Conservation (phyloP, 805 yeast species). For the Metschnikowia koreensis region DNA sequence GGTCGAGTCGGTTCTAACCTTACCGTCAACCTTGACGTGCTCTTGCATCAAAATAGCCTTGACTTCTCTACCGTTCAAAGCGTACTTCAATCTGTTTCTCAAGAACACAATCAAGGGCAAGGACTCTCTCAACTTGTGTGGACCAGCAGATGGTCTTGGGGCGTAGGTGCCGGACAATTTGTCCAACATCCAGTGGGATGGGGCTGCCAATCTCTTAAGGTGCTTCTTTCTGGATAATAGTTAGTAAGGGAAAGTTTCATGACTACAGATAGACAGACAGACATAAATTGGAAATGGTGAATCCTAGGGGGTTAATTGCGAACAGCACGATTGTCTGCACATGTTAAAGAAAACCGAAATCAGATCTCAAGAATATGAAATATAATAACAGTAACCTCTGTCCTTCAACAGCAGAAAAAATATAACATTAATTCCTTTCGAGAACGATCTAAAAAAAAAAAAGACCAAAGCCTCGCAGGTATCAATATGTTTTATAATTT, state of each 20-base stretch:
- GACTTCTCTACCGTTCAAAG: constrained; percentile 98
- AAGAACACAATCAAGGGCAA: constrained; percentile 94
- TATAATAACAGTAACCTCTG: background rate
- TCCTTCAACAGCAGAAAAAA: background rate
- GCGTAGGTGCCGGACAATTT: constrained; percentile 99
- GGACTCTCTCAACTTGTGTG: constrained; percentile 98
- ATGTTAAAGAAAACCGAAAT: background rate
- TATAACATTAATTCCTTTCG: background rate
- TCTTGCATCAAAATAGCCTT: constrained; percentile 98
- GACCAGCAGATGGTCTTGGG: constrained; percentile 99
- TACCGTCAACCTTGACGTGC: constrained; percentile 97
- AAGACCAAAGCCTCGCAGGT: background rate
- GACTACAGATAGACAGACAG: constrained; percentile 8
- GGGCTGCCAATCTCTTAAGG: constrained; percentile 99
- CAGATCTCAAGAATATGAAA: background rate
- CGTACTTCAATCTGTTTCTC: constrained; percentile 98
- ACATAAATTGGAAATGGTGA: constrained; percentile 4
- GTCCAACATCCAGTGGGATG: constrained; percentile 99
- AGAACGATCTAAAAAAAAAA: background rate
- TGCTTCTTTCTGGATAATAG: constrained; percentile 79
- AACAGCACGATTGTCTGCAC: background rate
- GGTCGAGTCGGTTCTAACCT: constrained; percentile 98
- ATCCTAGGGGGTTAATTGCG: background rate
- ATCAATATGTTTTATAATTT: no score
- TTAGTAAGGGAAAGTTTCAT: constrained; percentile 23